Evolutionary conservation across 331 rosid genomes (phyloP), one percentile per base, ranked within the genome.

Genomic region (Acacia pycnantha): DNA sequence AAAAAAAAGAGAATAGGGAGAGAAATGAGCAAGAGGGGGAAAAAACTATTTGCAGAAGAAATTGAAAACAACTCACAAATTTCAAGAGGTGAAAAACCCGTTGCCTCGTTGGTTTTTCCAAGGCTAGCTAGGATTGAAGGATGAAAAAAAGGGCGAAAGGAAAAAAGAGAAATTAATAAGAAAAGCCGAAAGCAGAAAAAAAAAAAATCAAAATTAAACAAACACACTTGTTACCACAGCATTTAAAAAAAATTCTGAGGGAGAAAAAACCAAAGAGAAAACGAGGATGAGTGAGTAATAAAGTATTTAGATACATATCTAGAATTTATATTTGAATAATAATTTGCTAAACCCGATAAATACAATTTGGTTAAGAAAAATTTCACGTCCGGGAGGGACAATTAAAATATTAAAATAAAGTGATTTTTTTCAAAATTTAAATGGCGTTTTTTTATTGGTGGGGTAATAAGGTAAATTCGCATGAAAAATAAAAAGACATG

Each of bases 381-480:
- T 88, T 90, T 94, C 88, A 87, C 87, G 91, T 93, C 98, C 97
- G 97, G 81, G 86, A 83, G 81, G 87, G 88, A 50, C 79, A 85
- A 80, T 87, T 83, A 82, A 83, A 77, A 81, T 65, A 35, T 67
- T 7, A 24, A 59, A 59, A 59, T 59, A 59, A 59, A 59, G 33
- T 58, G 31, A 58, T 58, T 58, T 58, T 56, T 56, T 11, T 79
- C 29, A 27, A 37, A 37, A 41, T 51, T 70, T 40, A 65, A 72
- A 79, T 80, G 3, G 22, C 1, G 8, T n/a, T 69, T 76, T 56
- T 78, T 54, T 48, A 66, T 64, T 22, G 15, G 81, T 69, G 93
- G 88, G 66, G 66, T 78, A 84, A 53, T 71, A 71, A 66, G 82
- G 91, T 88, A 85, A 87, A 82, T 65, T 86, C 19, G 44, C 2